Base-by-base conservation (phyloP, 805 yeast genomes). In the Metschnikowia arizonensis region DNA sequence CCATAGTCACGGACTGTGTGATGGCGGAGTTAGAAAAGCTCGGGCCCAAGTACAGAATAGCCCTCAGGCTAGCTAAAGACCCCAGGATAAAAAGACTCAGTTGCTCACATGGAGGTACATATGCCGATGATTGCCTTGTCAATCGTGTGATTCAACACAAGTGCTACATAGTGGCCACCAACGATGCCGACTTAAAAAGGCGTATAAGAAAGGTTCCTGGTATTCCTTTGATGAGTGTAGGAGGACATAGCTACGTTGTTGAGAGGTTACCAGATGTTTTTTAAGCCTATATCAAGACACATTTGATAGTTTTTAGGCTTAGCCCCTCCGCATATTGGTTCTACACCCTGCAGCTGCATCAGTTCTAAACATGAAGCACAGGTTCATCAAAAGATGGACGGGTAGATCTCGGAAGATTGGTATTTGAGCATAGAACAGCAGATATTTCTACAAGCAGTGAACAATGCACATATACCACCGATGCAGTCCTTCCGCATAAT, bases 91-190 rank as follows among this genome's bases (percentile, higher is more conserved):
- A 87, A 56, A 76, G 97, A 49, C 73, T 93, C 40, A 87, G 82
- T 34, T 93, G 99, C 60, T 74, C 91, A 9, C 99, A 93, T 61
- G 86, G 85, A 56, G 99, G 99, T 25, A 91, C 97, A 0, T 93
- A 93, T 72, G 99, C 99, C 24, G 99, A 93, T 80, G 99, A 93
- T 66, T 93, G 99, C 65, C 63, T 93, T 7, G 98, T 93, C 14
- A 82, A 85, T 62, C 76, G 99, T 56, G 96, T 93, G 5, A 77
- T 91, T 64, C 97, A 91, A 60, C 98, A 93, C 69, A 93, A 93
- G 63, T 93, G 99, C 67, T 93, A 81, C 60, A 90, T 93, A 45
- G 97, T 93, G 30, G 99, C 99, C 40, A 91, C 98, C 1, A 93
- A 91, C 63, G 99, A 93, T 81, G 97, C 96, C 11, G 98, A 91